Evolutionary conservation across 805 yeast genomes (phyloP).

Genomic region (Myxozyma vanderwaltii): DNA sequence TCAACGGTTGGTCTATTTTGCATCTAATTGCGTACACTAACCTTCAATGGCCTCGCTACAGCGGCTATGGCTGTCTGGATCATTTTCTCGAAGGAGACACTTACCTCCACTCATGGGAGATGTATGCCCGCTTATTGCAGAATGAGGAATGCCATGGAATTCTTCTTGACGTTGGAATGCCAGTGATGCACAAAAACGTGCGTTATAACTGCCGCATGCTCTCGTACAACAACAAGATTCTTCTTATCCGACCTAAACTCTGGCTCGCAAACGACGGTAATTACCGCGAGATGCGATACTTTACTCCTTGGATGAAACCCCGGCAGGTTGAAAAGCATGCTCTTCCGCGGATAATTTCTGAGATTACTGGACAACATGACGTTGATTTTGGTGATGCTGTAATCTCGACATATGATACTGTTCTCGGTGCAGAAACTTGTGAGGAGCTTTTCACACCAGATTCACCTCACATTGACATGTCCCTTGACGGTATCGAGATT

Average conservation of each 20-base stretch:
- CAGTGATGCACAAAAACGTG: conserved; percentile 81
- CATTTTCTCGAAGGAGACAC: conserved; percentile 91
- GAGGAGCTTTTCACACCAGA: conserved; percentile 97
- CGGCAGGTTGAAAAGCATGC: conserved; percentile 70
- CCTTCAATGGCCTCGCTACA: not conserved
- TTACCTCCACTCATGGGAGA: conserved; percentile 91
- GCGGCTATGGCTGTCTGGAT: conserved; percentile 71
- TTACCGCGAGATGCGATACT: conserved; percentile 95
- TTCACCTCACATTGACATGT: conserved; percentile 89
- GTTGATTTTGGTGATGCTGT: conserved; percentile 92
- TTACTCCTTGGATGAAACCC: conserved; percentile 90
- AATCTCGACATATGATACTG: conserved; percentile 78
- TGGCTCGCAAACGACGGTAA: conserved; percentile 97
- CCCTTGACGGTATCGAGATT: conserved; percentile 96
- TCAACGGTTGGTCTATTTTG: not conserved
- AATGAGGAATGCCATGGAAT: conserved; percentile 74
- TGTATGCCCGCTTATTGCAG: conserved; percentile 74
- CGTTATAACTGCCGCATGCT: conserved; percentile 89
- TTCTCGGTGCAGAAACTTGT: conserved; percentile 96
- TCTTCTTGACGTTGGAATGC: conserved; percentile 91
- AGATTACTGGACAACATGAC: conserved; percentile 62
- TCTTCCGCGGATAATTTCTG: conserved; percentile 70
- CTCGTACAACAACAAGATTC: conserved; percentile 74
- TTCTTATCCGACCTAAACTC: conserved; percentile 87
- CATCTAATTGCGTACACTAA: not conserved